Evolutionary conservation across 352 stramenopile species (phyloP).

Genomic region (Phytophthora pistaciae): DNA sequence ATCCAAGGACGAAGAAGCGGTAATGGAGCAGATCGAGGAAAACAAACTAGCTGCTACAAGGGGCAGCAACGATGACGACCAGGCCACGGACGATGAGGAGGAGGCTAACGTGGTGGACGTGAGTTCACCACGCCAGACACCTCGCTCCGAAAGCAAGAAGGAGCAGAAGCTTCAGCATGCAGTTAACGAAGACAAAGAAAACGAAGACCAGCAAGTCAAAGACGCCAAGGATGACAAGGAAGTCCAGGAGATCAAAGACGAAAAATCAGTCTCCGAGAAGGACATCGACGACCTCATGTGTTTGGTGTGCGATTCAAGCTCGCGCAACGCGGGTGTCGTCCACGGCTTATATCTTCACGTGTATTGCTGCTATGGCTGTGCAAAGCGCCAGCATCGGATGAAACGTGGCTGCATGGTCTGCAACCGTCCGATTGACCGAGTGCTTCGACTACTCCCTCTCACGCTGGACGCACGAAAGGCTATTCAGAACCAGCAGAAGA

Average conservation of each 20-base stretch:
- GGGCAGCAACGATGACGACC: conserved; percentile 30
- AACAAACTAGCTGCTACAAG: conserved; percentile 8
- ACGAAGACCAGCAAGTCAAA: conserved; percentile 21
- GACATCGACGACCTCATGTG: conserved; percentile 74
- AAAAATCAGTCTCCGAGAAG: conserved; percentile 28
- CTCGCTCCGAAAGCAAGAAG: conserved; percentile 37
- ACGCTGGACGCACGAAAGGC: conserved; percentile 57
- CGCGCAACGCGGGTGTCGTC: conserved; percentile 69
- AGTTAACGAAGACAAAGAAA: conserved; percentile 7
- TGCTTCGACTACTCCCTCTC: conserved; percentile 79
- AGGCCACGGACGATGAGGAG: conserved; percentile 31
- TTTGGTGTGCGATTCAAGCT: conserved; percentile 69
- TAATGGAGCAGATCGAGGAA: conserved; percentile 45
- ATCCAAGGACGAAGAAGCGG: conserved; percentile 51
- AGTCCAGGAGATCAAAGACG: conserved; percentile 10
- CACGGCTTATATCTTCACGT: conserved; percentile 87
- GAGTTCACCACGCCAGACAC: conserved; percentile 10
- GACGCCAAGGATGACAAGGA: conserved; percentile 1
- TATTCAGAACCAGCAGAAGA: conserved; percentile 46
- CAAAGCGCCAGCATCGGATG: conserved; percentile 65
- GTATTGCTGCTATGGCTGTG: conserved; percentile 85
- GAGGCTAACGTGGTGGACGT: conserved; percentile 25
- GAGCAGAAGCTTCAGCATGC: conserved; percentile 27
- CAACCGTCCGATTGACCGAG: conserved; percentile 79
- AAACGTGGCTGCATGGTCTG: conserved; percentile 77